These are phyloP conservation scores for Syzygium jambos DNA, from an alignment of 345 rosid species.

Conservation along the genomic window DNA sequence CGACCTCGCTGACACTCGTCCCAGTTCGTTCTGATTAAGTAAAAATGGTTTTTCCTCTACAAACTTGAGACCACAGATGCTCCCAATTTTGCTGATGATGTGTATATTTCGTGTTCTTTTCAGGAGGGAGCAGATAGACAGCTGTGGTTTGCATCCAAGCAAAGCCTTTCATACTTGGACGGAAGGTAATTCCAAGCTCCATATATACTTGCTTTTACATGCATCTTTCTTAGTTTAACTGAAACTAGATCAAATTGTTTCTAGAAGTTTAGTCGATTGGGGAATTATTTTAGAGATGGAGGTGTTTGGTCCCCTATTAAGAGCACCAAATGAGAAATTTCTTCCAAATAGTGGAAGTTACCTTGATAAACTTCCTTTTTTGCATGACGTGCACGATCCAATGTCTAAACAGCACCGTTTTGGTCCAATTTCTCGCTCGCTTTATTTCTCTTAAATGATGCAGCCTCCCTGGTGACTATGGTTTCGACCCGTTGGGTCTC, in stretches of 20 bases:
- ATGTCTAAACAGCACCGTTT: background rate
- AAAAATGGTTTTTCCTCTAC: background rate
- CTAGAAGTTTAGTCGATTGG: background rate
- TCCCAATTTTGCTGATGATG: background rate
- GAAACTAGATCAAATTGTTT: background rate
- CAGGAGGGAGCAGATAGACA: slow-evolving; percentile 91
- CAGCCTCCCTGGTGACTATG: slow-evolving; percentile 93
- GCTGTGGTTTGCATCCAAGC: slow-evolving; percentile 91
- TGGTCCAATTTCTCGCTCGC: background rate
- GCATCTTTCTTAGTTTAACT: background rate
- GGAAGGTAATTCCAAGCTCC: slow-evolving; percentile 54
- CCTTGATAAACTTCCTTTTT: background rate
- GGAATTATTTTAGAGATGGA: background rate
- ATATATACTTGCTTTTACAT: background rate
- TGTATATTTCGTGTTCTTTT: background rate
- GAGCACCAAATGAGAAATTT: background rate
- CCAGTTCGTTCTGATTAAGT: rapidly evolving
- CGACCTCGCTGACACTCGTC: rapidly evolving
- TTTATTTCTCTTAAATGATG: background rate
- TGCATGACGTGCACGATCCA: background rate
- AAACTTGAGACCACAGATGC: background rate
- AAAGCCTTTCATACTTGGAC: slow-evolving; percentile 87
- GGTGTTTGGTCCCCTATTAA: background rate
- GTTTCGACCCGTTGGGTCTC: slow-evolving; percentile 94
- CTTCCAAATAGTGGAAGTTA: background rate